A percentile compares a stretch with the other conserved stretches of the same genome.
phyloP scores from a whole-genome alignment of 306 rosid genomes.

The Cyamopsis tetragonoloba region DNA sequence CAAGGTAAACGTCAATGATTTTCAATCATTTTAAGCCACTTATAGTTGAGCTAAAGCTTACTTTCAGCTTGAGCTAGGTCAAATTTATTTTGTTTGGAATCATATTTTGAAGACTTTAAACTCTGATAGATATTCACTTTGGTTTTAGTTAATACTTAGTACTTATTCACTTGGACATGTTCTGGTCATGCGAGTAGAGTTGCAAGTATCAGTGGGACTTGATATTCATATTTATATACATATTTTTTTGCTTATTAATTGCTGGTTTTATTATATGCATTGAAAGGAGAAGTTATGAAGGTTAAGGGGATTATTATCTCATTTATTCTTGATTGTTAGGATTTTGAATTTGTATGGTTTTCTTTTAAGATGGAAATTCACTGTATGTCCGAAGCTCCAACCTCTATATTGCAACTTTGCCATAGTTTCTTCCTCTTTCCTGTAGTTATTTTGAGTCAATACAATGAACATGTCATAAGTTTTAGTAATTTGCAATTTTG shows the following conservation, averaged over 20 bases:
- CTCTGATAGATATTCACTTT: background rate
- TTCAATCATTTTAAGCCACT: background rate
- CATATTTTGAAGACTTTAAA: background rate
- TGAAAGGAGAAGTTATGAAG: background rate
- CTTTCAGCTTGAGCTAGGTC: background rate
- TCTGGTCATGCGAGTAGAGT: background rate
- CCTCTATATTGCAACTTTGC: background rate
- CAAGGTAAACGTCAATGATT: background rate
- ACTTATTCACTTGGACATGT: background rate
- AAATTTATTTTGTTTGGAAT: background rate
- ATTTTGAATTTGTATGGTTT: background rate
- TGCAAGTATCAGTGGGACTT: background rate
- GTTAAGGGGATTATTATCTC: background rate
- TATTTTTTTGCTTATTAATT: conserved; percentile 3
- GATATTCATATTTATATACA: background rate
- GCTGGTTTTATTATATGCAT: background rate
- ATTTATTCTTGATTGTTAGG: background rate
- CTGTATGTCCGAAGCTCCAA: background rate
- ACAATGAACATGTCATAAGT: too few species aligned
- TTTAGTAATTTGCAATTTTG: too few species aligned
- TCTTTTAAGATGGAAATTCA: background rate
- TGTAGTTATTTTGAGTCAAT: too few species aligned
- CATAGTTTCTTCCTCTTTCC: background rate
- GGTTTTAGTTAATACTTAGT: background rate
- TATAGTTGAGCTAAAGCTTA: background rate